phyloP scores from a whole-genome alignment of 768 basidiomycete genomes.

The Boletellus emodensis region DNA sequence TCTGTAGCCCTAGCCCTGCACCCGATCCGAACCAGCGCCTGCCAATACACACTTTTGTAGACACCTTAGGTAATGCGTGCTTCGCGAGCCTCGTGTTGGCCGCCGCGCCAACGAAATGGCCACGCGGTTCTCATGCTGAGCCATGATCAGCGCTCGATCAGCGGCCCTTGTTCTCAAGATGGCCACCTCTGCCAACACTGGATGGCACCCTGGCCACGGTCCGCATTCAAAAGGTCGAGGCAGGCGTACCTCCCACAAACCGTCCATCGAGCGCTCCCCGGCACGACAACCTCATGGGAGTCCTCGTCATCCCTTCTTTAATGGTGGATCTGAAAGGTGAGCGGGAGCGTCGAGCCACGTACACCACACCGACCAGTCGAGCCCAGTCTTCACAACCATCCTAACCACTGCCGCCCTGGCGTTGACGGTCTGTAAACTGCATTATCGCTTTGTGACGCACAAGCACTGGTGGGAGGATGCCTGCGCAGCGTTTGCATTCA shows the following conservation, averaged over 20 bases:
- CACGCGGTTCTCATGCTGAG: neutral
- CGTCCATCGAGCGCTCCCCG: too few relatives aligned
- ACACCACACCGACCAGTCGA: neutral
- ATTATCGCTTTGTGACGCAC: neutral
- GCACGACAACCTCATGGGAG: neutral
- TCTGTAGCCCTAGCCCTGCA: slow-evolving; percentile 24
- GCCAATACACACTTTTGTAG: too few relatives aligned
- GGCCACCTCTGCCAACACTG: slow-evolving; percentile 4
- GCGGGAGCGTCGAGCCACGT: neutral
- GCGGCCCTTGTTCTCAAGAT: neutral
- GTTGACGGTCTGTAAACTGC: slow-evolving; percentile 1
- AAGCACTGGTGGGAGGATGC: slow-evolving; percentile 21
- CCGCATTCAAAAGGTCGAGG: neutral
- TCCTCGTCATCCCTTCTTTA: slow-evolving; percentile 1
- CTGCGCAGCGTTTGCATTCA: slow-evolving; percentile 3
- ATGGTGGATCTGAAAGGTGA: slow-evolving; percentile 12
- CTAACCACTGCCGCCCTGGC: slow-evolving; percentile 2
- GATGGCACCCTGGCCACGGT: slow-evolving; percentile 4
- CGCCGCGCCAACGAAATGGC: neutral
- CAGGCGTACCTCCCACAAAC: neutral
- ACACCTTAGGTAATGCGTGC: neutral
- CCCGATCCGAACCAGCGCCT: neutral
- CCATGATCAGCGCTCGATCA: neutral
- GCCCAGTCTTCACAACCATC: slow-evolving; percentile 7
- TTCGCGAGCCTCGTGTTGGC: neutral